A percentile compares a stretch with the other conserved stretches of the same genome.
phyloP scores from a whole-genome alignment of 2,329 filamentous ascomycete species.

The Alternaria tenuissima region DNA sequence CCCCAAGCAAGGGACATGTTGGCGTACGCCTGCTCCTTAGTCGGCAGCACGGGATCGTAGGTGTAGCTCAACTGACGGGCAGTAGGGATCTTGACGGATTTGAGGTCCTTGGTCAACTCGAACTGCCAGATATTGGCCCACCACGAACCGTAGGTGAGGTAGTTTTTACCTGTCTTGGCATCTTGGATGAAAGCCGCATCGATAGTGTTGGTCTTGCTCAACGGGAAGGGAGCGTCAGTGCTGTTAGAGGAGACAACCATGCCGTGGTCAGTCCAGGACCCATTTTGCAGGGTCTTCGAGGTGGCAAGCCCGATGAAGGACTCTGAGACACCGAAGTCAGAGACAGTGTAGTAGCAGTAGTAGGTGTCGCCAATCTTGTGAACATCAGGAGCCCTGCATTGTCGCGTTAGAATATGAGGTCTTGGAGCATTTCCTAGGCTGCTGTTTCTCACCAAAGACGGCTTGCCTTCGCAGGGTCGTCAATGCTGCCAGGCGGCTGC shows the following conservation, averaged over 20 bases:
- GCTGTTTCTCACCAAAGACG: constrained; percentile 10
- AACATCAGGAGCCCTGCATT: constrained; percentile 23
- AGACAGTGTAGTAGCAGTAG: constrained; percentile 69
- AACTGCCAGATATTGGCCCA: constrained; percentile 53
- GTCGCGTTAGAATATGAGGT: neutral
- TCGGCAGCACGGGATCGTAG: constrained; percentile 13
- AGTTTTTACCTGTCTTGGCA: constrained; percentile 43
- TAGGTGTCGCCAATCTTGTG: constrained; percentile 53
- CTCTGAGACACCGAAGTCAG: constrained; percentile 63
- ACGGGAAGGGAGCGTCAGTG: constrained; percentile 15
- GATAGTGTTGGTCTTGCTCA: constrained; percentile 52
- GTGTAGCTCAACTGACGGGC: constrained; percentile 5
- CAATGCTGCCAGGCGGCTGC: constrained; percentile 14
- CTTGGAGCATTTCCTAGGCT: neutral
- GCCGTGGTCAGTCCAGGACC: constrained; percentile 66
- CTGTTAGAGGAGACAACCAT: constrained; percentile 53
- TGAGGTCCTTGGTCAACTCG: constrained; percentile 6
- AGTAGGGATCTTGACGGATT: constrained; percentile 6
- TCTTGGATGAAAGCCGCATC: constrained; percentile 54
- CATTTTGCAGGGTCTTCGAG: constrained; percentile 55
- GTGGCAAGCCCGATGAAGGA: constrained; percentile 66
- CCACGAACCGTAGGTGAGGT: constrained; percentile 70
- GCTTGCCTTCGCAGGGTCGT: constrained; percentile 8
- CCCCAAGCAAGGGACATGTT: constrained; percentile 3
- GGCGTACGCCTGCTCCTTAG: constrained; percentile 25